Evolutionary conservation across 75 land plant genomes (phyloP).

Genomic region (Picea sitchensis): DNA sequence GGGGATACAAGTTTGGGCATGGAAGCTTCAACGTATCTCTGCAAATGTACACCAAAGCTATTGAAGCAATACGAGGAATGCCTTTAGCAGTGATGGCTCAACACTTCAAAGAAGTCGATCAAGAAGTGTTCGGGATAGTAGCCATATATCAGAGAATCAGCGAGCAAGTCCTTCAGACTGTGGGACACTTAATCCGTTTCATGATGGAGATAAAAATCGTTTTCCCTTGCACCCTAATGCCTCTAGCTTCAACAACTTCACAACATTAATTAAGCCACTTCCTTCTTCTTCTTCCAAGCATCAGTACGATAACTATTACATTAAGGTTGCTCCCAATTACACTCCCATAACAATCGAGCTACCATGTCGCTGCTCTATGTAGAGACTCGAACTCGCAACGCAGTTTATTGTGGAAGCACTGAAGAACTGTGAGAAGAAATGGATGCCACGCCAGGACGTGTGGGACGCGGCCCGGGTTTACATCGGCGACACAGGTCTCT

Average conservation of each 20-base stretch:
- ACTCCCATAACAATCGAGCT: too few species aligned
- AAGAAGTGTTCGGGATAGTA: constrained; percentile 18
- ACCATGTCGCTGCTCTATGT: constrained; percentile 72
- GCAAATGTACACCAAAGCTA: constrained; percentile 18
- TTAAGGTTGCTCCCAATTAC: background rate
- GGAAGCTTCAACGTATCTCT: too few species aligned
- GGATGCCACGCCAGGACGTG: constrained; percentile 76
- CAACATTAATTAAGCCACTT: background rate
- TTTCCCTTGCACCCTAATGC: constrained; percentile 18
- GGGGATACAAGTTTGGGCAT: too few species aligned
- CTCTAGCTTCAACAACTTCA: background rate
- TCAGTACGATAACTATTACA: constrained; percentile 2
- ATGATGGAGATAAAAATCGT: constrained; percentile 60
- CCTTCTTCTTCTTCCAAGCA: background rate
- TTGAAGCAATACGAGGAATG: constrained; percentile 43
- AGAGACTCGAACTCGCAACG: constrained; percentile 64
- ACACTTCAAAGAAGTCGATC: too few species aligned
- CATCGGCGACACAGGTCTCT: constrained; percentile 69
- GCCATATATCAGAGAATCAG: constrained; percentile 39
- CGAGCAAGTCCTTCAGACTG: constrained; percentile 28
- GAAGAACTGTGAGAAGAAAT: constrained; percentile 26
- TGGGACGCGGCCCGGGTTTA: constrained; percentile 67
- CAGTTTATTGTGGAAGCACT: constrained; percentile 78
- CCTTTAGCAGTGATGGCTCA: constrained; percentile 27
- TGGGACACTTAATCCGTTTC: constrained; percentile 66